Base-by-base conservation (phyloP, 148 eudicot species). In the Nyssa sinensis region DNA sequence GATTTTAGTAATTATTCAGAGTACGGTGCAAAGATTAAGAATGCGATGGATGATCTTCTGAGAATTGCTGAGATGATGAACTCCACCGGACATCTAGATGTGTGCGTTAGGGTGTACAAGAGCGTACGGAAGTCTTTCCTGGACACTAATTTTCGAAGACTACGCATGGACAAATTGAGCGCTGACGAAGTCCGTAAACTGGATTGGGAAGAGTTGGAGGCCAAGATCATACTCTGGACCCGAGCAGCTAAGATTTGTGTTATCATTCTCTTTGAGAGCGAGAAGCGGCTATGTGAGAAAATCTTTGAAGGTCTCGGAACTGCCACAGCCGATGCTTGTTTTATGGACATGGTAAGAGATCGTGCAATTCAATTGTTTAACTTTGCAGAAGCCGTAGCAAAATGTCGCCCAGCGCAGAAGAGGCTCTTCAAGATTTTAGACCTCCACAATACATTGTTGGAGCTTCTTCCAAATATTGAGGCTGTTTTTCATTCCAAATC, bases 371-470 rank as follows among this genome's bases (percentile, higher is more conserved):
- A 88, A 70, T 70, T 95, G 35, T 87, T 92, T 32, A 86, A 85
- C 47, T 95, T 95, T 7, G 94, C 91, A 83, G 89, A 13, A 89
- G 96, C 67, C 77, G 80, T 9, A 86, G 21, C 49, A 91, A 44
- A 19, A 4, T 3, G 70, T 91, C 51, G 17, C 12, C 16, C 98
- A 44, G 51, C 16, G 17, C 51, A 44, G 51, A 97, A 94, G 79
- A 90, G 89, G 73, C 51, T 95, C 76, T 95, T 95, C 55, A 90
- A 89, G 76, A 89, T 95, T 0, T 78, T 95, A 32, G 97, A 95
- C 65, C 80, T 95, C 25, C 92, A 89, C 34, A 96, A 92, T 67
- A 84, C 90, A 0, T 62, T 95, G 55, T 77, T 76, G 10, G 94
- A 95, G 81, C 78, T 92, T 4, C 44, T 89, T 58, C 92, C 96